phyloP scores from a whole-genome alignment of 768 basidiomycete species.

The Hericium rajendrae region DNA sequence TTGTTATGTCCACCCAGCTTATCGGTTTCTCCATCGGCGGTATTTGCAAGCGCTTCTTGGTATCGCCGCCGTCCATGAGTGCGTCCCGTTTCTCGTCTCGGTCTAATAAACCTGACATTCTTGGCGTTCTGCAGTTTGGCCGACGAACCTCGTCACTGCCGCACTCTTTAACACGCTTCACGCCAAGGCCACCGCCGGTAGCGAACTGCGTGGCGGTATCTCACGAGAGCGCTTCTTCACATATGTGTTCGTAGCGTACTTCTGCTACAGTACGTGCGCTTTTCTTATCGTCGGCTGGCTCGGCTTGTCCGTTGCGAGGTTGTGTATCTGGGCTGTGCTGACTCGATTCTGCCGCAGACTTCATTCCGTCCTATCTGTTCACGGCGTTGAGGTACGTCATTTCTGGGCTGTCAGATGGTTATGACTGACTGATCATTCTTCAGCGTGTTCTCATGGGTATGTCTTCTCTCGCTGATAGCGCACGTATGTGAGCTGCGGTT shows the following conservation, averaged over 20 bases:
- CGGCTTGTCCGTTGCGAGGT: neutral
- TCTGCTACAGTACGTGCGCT: neutral
- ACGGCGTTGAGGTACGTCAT: conserved; percentile 25
- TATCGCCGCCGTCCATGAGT: conserved; percentile 42
- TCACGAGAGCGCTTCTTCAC: conserved; percentile 70
- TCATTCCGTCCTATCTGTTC: neutral
- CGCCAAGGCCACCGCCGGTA: conserved; percentile 52
- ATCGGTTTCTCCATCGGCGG: conserved; percentile 81
- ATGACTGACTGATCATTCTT: conserved; percentile 21
- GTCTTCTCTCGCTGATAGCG: conserved; percentile 2
- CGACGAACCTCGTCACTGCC: conserved; percentile 37
- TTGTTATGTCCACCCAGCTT: conserved; percentile 61
- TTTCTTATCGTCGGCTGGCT: neutral
- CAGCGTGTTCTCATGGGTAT: conserved; percentile 31
- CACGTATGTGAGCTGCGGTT: neutral
- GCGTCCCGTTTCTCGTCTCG: neutral
- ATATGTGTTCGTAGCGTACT: conserved; percentile 33
- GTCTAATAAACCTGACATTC: neutral
- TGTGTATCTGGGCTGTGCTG: neutral
- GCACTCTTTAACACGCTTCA: conserved; percentile 70
- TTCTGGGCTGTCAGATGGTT: conserved; percentile 12
- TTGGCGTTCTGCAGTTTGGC: conserved; percentile 49
- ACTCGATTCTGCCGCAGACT: neutral
- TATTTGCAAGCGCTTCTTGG: conserved; percentile 63
- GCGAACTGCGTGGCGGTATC: conserved; percentile 44